Evolutionary conservation across 257 asterid species (phyloP).

Genomic region (Primulina eburnea): DNA sequence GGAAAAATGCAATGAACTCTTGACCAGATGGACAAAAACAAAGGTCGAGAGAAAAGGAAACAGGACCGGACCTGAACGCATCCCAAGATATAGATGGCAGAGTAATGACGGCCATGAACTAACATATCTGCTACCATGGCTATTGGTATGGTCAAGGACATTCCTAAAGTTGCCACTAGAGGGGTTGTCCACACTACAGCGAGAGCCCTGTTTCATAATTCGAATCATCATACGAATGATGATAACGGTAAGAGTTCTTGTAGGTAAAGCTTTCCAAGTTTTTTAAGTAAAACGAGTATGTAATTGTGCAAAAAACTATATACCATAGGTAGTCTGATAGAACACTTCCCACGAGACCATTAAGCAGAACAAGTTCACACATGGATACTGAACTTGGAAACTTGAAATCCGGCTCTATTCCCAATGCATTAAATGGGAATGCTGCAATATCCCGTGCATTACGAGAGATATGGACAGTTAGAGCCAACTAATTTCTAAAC

Average conservation of each 20-base stretch:
- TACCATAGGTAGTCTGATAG: slow-evolving; percentile 81
- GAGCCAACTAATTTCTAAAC: neutral
- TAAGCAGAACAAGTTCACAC: slow-evolving; percentile 52
- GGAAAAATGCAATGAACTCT: neutral
- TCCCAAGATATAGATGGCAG: slow-evolving; percentile 60
- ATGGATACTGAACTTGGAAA: slow-evolving; percentile 62
- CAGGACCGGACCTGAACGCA: slow-evolving; percentile 49
- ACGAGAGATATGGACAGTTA: neutral
- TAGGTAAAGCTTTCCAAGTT: neutral
- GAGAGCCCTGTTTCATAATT: slow-evolving; percentile 53
- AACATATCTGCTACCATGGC: slow-evolving; percentile 83
- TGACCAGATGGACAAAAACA: neutral
- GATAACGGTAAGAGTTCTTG: too few relatives aligned
- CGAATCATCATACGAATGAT: neutral
- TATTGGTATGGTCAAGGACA: slow-evolving; percentile 74
- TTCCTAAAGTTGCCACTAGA: slow-evolving; percentile 74
- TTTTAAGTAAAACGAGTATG: neutral
- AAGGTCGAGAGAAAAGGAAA: neutral
- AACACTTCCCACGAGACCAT: slow-evolving; percentile 73
- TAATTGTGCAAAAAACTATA: neutral
- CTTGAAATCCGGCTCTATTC: slow-evolving; percentile 68
- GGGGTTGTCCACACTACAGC: slow-evolving; percentile 88
- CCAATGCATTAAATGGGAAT: slow-evolving; percentile 65
- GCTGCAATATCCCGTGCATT: slow-evolving; percentile 37
- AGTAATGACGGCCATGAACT: slow-evolving; percentile 66